Evolutionary conservation across 148 eudicot genomes (phyloP), one percentile per base, ranked within the genome.

Genomic region (Chenopodium quinoa): DNA sequence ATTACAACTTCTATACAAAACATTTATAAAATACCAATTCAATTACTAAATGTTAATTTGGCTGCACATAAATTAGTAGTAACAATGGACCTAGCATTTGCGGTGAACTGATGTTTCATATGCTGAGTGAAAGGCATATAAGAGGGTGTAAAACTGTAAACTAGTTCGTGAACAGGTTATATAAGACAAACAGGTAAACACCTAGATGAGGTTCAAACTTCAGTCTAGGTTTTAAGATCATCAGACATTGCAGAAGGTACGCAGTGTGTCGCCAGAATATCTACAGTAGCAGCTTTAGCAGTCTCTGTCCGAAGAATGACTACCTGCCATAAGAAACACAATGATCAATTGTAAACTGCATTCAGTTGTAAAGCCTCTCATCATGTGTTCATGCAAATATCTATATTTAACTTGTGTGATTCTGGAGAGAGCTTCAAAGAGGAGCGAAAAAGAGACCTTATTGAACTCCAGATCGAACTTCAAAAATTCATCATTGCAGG

Each of bases 241-340:
- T 93, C 97, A 0, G 98, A 94, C 87, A 89, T 94, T 82, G 97
- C 93, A 67, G 98, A 91, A 54, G 98, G 97, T 80, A 93, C 90
- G 83, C 92, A 93, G 80, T 94, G 95, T 54, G 95, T 94, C 2
- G 89, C 34, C 32, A 94, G 91, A 63, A 94, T 91, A 80, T 94
- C 97, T 50, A 84, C 73, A 19, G 95, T 94, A 50, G 98, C 95
- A 8, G 90, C 97, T 87, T 94, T 91, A 17, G 98, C 98, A 31
- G 88, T 79, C 85, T 91, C 79, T 76, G 97, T 91, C 64, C 87
- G 85, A 2, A 94, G 93, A 81, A 89, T 91, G 66, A 89, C 94
- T 69, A 92, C 85, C 98, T 94, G 91, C 83, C 78, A 29, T 75
- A 32, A 87, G 9, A 71, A 17, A 54, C 22, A 70, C 48, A 58